Evolutionary conservation across 2,329 filamentous ascomycete genomes (phyloP).

Genomic region (Emergomyces africanus): DNA sequence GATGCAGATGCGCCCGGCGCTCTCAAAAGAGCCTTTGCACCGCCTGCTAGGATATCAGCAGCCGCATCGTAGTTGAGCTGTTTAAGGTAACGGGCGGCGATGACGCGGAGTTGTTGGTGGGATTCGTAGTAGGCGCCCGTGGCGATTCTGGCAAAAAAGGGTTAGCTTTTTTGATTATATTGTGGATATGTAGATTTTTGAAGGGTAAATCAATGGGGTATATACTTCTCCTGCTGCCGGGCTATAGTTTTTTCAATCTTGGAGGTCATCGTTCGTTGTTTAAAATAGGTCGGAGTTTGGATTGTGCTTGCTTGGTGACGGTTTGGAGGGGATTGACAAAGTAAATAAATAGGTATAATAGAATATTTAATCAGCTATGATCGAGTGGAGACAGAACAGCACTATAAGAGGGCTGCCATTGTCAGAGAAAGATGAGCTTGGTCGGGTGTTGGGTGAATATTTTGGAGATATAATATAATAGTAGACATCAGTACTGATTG

Average conservation of each 20-base stretch:
- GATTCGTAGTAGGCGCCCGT: slow-evolving; percentile 96
- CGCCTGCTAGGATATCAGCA: slow-evolving; percentile 72
- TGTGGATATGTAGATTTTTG: neutral
- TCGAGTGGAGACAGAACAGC: neutral
- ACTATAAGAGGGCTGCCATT: neutral
- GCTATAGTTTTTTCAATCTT: slow-evolving; percentile 57
- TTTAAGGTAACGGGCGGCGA: slow-evolving; percentile 89
- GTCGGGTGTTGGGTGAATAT: neutral
- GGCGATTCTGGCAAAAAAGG: slow-evolving; percentile 48
- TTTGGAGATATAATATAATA: neutral
- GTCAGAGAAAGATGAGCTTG: too few species aligned
- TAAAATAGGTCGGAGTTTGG: neutral
- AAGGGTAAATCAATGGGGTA: neutral
- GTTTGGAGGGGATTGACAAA: neutral
- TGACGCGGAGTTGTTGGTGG: slow-evolving; percentile 93
- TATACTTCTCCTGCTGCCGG: slow-evolving; percentile 64
- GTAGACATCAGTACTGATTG: too few species aligned
- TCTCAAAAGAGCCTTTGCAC: slow-evolving; percentile 65
- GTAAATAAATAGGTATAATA: too few species aligned
- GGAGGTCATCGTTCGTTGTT: slow-evolving; percentile 25
- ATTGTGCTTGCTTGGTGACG: neutral
- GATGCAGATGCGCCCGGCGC: slow-evolving; percentile 81
- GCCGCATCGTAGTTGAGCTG: slow-evolving; percentile 71
- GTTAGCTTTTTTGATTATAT: slow-evolving; percentile 9
- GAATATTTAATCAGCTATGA: too few species aligned